phyloP scores from a whole-genome alignment of 371 early-diverging fungal species.

The Nematocida major region DNA sequence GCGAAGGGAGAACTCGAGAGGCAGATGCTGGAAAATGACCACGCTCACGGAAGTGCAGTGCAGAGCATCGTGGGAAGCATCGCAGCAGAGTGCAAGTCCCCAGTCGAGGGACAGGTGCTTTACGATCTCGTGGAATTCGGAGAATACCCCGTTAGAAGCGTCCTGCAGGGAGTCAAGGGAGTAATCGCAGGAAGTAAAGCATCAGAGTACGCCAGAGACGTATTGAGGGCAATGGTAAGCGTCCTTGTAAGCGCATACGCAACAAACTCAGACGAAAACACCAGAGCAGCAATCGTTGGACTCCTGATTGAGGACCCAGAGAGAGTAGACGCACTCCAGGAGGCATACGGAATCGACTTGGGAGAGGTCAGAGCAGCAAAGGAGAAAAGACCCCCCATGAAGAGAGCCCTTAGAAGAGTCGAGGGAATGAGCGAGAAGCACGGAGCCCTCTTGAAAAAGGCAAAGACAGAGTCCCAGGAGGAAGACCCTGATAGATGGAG shows the following conservation, averaged over 20 bases:
- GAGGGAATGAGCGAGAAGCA: slow-evolving; percentile 45
- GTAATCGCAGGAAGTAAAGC: background rate
- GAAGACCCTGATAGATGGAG: slow-evolving; percentile 12
- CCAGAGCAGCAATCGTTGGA: slow-evolving; percentile 34
- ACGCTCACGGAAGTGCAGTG: slow-evolving; percentile 12
- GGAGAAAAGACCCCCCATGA: slow-evolving; percentile 40
- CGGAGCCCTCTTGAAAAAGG: slow-evolving; percentile 27
- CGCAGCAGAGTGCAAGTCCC: slow-evolving; percentile 4
- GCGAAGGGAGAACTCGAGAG: slow-evolving; percentile 10
- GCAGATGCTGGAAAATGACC: background rate
- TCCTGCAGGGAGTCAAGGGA: slow-evolving; percentile 26
- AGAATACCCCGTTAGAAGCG: slow-evolving; percentile 12
- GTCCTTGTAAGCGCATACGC: slow-evolving; percentile 21
- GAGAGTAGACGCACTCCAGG: slow-evolving; percentile 2
- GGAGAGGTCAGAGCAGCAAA: slow-evolving; percentile 24
- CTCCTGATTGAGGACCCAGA: slow-evolving; percentile 26
- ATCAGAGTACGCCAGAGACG: background rate
- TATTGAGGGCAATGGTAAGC: slow-evolving; percentile 13
- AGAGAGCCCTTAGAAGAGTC: slow-evolving; percentile 22
- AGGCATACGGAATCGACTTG: slow-evolving; percentile 10
- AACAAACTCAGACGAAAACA: slow-evolving; percentile 31
- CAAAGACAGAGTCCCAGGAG: background rate
- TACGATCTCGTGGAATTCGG: slow-evolving; percentile 25
- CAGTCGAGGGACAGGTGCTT: slow-evolving; percentile 21
- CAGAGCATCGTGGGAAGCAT: background rate